A percentile compares a stretch with the other conserved stretches of the same genome.
These are phyloP conservation scores for Hortaea werneckii DNA, from an alignment of 2,329 filamentous ascomycete genomes.

Conservation along the genomic window DNA sequence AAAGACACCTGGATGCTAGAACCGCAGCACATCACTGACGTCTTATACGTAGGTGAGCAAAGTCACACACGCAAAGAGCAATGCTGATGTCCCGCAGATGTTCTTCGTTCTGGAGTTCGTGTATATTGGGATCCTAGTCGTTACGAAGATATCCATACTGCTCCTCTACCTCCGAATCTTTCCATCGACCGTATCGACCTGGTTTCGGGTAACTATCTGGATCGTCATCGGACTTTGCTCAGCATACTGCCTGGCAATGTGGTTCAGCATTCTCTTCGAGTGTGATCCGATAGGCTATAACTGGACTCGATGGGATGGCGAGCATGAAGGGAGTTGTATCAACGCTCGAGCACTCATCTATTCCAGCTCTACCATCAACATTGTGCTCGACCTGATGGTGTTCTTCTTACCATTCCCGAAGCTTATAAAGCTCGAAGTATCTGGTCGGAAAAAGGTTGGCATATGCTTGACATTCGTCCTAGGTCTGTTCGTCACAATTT, in stretches of 20 bases:
- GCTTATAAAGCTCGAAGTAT: constrained; percentile 2
- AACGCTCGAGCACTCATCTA: constrained; percentile 11
- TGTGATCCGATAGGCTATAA: constrained; percentile 1
- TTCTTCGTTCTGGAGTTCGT: constrained; percentile 3
- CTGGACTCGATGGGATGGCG: constrained; percentile 2
- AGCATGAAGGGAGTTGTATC: constrained; percentile 11
- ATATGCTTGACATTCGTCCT: constrained; percentile 14
- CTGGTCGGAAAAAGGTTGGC: constrained; percentile 11
- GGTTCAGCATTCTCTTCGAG: constrained; percentile 1
- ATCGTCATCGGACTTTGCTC: constrained; percentile 1
- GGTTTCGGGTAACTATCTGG: constrained; percentile 2
- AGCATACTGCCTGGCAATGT: not conserved
- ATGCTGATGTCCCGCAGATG: not conserved
- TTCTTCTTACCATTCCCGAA: constrained; percentile 15
- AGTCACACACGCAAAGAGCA: not conserved
- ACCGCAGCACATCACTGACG: not conserved
- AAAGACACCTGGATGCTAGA: constrained; percentile 1
- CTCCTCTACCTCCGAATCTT: constrained; percentile 8
- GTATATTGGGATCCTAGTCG: not conserved
- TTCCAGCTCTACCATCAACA: constrained; percentile 12
- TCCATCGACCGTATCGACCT: constrained; percentile 1
- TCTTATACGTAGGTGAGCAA: constrained; percentile 1
- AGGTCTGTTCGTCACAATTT: constrained; percentile 2
- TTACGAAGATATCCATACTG: constrained; percentile 4
- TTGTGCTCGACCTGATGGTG: constrained; percentile 11